Conservation (phyloP, 2,329 filamentous ascomycete genomes). For the Cladosporium colombiae region DNA sequence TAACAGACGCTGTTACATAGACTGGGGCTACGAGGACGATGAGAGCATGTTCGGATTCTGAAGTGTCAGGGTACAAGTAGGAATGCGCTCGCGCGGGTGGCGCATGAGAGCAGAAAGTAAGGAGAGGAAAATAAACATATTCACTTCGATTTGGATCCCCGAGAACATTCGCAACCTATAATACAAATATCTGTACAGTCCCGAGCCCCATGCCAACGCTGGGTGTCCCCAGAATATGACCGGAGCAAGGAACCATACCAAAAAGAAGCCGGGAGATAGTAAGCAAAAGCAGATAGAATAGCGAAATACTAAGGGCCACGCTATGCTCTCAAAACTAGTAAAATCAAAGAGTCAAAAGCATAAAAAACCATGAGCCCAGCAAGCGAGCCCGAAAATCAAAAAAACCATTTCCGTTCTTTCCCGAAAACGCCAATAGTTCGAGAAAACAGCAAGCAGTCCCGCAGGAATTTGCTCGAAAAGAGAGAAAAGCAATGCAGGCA, state of each 20-base stretch:
- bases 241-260: neutral
- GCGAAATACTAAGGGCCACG: neutral
- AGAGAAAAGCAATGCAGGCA: neutral
- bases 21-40: constrained; percentile 50
- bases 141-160: neutral
- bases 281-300: neutral
- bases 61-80: no score
- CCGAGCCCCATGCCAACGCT: neutral
- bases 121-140: neutral
- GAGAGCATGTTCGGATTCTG: constrained; percentile 49
- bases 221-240: neutral
- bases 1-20: no score
- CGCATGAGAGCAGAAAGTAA: no score
- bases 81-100: no score
- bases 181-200: neutral
- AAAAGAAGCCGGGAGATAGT: neutral
- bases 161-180: neutral
- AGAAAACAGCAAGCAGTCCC: neutral
- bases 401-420: constrained; percentile 5
- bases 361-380: neutral
- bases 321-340: neutral
- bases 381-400: neutral
- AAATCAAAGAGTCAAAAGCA: neutral
- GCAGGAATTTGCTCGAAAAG: neutral
- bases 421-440: constrained; percentile 15